These are phyloP conservation scores for Leptomonas seymouri DNA, from an alignment of 208 protist genomes.

Conservation along the genomic window DNA sequence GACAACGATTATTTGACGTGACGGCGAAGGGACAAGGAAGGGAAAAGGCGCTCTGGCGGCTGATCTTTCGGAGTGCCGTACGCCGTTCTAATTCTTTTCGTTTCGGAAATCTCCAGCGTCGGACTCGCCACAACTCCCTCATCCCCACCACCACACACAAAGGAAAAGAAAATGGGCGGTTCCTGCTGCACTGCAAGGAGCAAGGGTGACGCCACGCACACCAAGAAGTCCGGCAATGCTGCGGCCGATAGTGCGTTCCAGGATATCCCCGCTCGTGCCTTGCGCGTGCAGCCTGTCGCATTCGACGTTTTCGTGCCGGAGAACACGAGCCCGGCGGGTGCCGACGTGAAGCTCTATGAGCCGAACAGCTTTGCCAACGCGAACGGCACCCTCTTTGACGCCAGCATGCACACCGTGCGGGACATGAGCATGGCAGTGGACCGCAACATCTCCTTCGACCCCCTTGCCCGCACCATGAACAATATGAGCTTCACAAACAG, in stretches of 20 bases:
- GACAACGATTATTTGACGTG: no score
- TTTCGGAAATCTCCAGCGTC: no score
- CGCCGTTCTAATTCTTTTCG: no score
- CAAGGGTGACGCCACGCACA: background rate
- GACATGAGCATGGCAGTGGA: slow-evolving; percentile 36
- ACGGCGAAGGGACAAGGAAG: no score
- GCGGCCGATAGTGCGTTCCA: slow-evolving; percentile 1
- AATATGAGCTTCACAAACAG: slow-evolving; percentile 83
- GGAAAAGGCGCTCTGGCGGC: no score
- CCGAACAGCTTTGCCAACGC: slow-evolving; percentile 13
- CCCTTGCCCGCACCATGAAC: slow-evolving; percentile 27
- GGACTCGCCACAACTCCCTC: no score
- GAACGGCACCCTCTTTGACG: slow-evolving; percentile 41
- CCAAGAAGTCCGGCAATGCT: slow-evolving; percentile 2
- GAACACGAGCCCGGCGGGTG: background rate
- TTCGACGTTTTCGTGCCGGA: slow-evolving; percentile 66
- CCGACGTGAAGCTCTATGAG: background rate
- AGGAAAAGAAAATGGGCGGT: slow-evolving; percentile 10
- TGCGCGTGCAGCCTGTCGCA: slow-evolving; percentile 32
- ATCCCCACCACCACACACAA: no score
- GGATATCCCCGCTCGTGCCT: background rate
- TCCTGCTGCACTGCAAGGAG: slow-evolving; percentile 7
- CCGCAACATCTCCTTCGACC: slow-evolving; percentile 17
- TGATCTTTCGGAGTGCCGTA: no score
- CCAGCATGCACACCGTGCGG: slow-evolving; percentile 63